These are phyloP conservation scores for Xylaria arbuscula DNA, from an alignment of 2,329 filamentous ascomycete species.

Conservation along the genomic window DNA sequence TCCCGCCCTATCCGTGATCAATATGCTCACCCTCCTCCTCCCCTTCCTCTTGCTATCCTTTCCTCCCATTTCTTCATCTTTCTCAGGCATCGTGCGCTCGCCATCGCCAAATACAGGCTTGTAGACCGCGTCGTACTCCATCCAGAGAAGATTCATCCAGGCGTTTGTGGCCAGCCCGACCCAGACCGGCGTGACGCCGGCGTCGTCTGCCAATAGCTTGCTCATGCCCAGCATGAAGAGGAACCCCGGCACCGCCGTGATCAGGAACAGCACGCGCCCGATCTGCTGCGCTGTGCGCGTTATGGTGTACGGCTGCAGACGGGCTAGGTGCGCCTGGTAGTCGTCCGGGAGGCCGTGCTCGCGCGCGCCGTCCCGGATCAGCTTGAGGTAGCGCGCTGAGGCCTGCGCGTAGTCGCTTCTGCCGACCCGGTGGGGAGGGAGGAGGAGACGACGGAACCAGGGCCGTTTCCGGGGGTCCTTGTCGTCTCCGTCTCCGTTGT, in stretches of 20 bases:
- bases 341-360: conserved; percentile 84
- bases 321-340: conserved; percentile 79
- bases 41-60: background rate
- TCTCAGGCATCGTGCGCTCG: conserved; percentile 67
- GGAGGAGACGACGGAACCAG: conserved; percentile 60
- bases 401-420: conserved; percentile 80
- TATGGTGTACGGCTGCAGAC: conserved; percentile 75
- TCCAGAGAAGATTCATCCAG: conserved; percentile 65
- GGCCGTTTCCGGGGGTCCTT: conserved; percentile 50
- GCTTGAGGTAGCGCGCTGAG: conserved; percentile 82
- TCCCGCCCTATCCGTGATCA: conserved; percentile 14
- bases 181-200: conserved; percentile 75
- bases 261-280: conserved; percentile 72
- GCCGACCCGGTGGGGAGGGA: conserved; percentile 66
- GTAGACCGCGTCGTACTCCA: conserved; percentile 71
- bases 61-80: conserved; percentile 12
- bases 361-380: conserved; percentile 80
- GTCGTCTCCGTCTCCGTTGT: conserved; percentile 36
- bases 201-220: conserved; percentile 67
- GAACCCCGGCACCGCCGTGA: conserved; percentile 67
- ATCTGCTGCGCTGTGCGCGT: conserved; percentile 74
- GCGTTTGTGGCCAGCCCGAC: conserved; percentile 62
- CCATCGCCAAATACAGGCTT: conserved; percentile 84
- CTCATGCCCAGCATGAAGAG: conserved; percentile 60
- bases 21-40: background rate